These are phyloP conservation scores for Alternaria ethzedia DNA, from an alignment of 2,329 filamentous ascomycete genomes.

Conservation along the genomic window DNA sequence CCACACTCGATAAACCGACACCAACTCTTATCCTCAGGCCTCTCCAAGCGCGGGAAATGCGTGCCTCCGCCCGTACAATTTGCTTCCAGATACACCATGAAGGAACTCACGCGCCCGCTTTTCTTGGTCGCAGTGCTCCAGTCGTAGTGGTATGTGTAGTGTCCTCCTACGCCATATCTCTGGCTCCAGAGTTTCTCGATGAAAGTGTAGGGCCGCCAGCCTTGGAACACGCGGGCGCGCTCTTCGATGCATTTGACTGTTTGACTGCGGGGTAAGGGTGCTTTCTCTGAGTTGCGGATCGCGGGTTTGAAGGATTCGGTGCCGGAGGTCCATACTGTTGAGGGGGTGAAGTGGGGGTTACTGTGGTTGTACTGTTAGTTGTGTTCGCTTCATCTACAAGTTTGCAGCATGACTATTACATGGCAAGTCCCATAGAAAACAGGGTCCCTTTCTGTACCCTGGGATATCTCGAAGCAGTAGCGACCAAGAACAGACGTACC, in stretches of 20 bases:
- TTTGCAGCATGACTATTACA: not conserved
- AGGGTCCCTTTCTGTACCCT: not conserved
- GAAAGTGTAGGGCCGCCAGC: slow-evolving; percentile 64
- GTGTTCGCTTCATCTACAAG: not conserved
- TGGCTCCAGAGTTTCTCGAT: slow-evolving; percentile 68
- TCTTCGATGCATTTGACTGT: slow-evolving; percentile 65
- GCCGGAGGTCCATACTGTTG: slow-evolving; percentile 60
- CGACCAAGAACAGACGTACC: slow-evolving; percentile 48
- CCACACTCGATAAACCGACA: slow-evolving; percentile 64
- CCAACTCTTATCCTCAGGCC: slow-evolving; percentile 57
- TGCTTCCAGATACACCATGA: slow-evolving; percentile 65
- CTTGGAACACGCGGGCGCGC: slow-evolving; percentile 65
- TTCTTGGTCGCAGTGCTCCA: slow-evolving; percentile 50
- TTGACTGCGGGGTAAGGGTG: slow-evolving; percentile 47
- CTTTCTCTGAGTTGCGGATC: slow-evolving; percentile 62
- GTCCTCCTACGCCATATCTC: slow-evolving; percentile 63
- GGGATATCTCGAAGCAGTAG: not conserved
- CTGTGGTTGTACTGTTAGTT: slow-evolving; percentile 31
- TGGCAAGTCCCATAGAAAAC: not conserved
- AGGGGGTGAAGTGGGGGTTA: slow-evolving; percentile 58
- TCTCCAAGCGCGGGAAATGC: slow-evolving; percentile 62
- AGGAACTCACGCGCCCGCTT: slow-evolving; percentile 58
- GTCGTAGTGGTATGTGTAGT: slow-evolving; percentile 67
- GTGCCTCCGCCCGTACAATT: slow-evolving; percentile 65
- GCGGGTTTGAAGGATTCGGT: slow-evolving; percentile 56